Conservation (phyloP, 345 rosid species). For the Sisymbrium altissimum region DNA sequence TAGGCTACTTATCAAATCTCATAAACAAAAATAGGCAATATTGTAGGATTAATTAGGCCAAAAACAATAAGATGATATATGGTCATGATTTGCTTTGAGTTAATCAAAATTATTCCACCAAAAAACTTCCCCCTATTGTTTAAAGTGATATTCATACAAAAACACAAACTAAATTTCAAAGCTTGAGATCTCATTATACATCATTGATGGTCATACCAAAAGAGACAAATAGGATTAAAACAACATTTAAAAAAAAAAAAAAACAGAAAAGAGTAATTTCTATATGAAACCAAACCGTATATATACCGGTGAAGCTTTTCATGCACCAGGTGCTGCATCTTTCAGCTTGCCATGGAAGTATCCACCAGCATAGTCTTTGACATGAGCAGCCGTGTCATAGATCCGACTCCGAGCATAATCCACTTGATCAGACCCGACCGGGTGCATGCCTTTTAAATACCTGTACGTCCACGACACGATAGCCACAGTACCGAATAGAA, state of each 20-base stretch:
- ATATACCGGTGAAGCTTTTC: conserved; percentile 1
- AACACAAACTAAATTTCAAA: neutral
- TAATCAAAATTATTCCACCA: neutral
- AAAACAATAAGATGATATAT: neutral
- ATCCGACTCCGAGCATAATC: conserved; percentile 74
- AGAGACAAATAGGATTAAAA: neutral
- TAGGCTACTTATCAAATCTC: neutral
- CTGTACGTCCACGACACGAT: conserved; percentile 58
- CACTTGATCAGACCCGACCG: conserved; percentile 59
- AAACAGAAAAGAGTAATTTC: neutral
- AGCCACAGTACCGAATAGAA: conserved; percentile 42
- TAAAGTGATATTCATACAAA: neutral
- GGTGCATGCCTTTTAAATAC: conserved; percentile 67
- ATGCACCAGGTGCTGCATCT: conserved; percentile 96
- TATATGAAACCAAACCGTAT: neutral
- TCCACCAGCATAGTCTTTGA: conserved; percentile 83
- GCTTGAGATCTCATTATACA: conserved; percentile 1
- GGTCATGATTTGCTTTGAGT: too few species aligned
- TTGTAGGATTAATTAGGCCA: neutral
- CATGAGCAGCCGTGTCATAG: conserved; percentile 74
- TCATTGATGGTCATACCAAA: neutral
- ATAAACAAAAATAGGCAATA: neutral
- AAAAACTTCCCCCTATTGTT: neutral
- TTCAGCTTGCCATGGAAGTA: conserved; percentile 74
- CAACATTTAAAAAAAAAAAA: neutral